Evolutionary conservation across 2,329 filamentous ascomycete genomes (phyloP), one percentile per base, ranked within the genome.

Genomic region (Plenodomus biglobosus): DNA sequence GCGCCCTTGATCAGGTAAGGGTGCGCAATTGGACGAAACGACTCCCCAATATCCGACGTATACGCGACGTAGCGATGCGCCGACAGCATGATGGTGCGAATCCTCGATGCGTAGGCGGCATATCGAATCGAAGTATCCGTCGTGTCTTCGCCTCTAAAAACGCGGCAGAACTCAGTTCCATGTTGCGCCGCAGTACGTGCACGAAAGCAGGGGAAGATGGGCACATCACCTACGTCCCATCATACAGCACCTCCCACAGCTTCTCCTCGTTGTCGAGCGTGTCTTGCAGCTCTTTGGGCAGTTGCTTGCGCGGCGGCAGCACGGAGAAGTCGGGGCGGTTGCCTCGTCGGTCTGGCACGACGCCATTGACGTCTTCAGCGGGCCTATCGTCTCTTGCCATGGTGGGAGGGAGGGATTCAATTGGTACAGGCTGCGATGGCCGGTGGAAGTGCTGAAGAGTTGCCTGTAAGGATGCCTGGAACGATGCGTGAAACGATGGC

Each of bases 51-150:
- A 65, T 97, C 92, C 17, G 87, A 92, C 0, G 94, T 97, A 72
- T 99, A 99, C 47, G 94, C 94, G 40, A 99, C 91, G 67, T 99
- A 99, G 65, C 94, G 86, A 66, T 97, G 94, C 3, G 92, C 92
- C 15, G 88, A 90, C 60, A 92, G 78, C 65, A 99, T 84, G 58
- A 97, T 88, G 7, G 92, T 96, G 53, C 90, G 85, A 54, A 94
- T 76, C 40, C 94, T 86, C 51, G 86, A 85, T 40, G 90, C 90
- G 75, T 99, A 99, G 60, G 88, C 94, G 48, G 92, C 92, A 75
- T 97, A 99, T 65, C 94, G 88, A 65, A 95, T 77, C 60, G 85
- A 86, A 60, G 85, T 88, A 45, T 96, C 90, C 50, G 90, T 96
- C 4, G 90, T 88, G 62, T 95, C 87, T 47, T 85, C 80, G 13